Percentiles rank a stretch among this genome's conserved stretches.
Evolutionary conservation across 1,139 yeast genomes (phyloP).

Genomic region (Zygoascus hellenicus): DNA sequence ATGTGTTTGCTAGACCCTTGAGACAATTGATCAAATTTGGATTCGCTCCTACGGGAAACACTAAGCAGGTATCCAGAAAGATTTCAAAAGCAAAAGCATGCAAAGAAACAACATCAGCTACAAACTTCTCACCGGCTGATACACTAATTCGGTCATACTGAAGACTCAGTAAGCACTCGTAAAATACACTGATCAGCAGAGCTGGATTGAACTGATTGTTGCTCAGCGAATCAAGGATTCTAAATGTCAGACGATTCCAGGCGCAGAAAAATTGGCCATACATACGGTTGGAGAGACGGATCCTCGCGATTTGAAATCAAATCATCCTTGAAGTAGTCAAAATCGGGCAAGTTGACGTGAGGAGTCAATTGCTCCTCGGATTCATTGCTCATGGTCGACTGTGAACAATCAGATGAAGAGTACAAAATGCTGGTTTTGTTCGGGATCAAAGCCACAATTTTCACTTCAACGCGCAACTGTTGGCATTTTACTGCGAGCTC

Average conservation of each 20-base stretch:
- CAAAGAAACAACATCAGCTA: conserved; percentile 4
- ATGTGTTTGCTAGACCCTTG: conserved; percentile 13
- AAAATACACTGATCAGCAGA: conserved; percentile 10
- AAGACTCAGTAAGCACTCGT: conserved; percentile 21
- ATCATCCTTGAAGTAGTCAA: background rate
- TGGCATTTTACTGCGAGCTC: too few species aligned
- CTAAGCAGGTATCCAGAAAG: conserved; percentile 22
- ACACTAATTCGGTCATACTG: conserved; percentile 13
- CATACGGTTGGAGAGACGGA: too few species aligned
- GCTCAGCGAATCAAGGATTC: too few species aligned
- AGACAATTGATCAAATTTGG: conserved; percentile 18
- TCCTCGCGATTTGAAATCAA: background rate
- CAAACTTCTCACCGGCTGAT: conserved; percentile 10
- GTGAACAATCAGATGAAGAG: too few species aligned
- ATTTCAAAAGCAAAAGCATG: conserved; percentile 10
- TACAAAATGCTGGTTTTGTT: too few species aligned
- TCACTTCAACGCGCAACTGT: too few species aligned
- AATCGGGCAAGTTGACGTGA: too few species aligned
- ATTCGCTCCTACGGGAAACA: conserved; percentile 5
- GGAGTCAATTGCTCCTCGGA: too few species aligned
- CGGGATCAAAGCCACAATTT: too few species aligned
- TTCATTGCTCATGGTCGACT: too few species aligned
- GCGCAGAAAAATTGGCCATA: too few species aligned
- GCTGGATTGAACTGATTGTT: background rate
- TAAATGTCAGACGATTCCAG: too few species aligned